Evolutionary conservation across 2,329 filamentous ascomycete species (phyloP), one percentile per base, ranked within the genome.

Genomic region (Penicillium rolfsii): DNA sequence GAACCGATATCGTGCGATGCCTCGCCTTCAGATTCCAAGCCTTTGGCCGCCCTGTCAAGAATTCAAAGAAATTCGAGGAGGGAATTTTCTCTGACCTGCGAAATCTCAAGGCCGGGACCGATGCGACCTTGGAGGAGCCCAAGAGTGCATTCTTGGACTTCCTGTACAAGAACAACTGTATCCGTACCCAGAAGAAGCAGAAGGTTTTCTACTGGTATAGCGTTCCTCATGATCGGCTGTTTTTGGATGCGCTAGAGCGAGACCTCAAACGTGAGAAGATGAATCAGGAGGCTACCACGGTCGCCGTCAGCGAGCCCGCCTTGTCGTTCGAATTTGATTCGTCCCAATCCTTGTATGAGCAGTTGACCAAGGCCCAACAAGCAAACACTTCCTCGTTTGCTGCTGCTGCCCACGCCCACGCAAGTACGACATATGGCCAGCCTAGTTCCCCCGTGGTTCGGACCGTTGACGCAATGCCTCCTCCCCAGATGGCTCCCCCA

Each of bases 151-250:
- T 99, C 81, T 86, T 99, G 64, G 95, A 99, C 80, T 99, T 98
- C 78, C 85, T 99, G 48, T 99, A 99, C 87, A 99, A 99, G 86
- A 99, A 99, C 86, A 99, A 99, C 84, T 99, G 95, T 85, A 99
- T 99, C 71, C 89, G 95, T 70, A 99, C 95, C 40, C 95, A 99
- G 80, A 99, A 99, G 88, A 99, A 99, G 85, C 95, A 99, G 76
- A 99, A 99, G 84, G 95, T 99, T 67, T 99, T 99, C 75, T 99
- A 98, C 82, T 99, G 95, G 95, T 99, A 98, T 81, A 97, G 93
- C 82, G 95, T 99, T 52, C 95, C 95, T 1, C 95, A 99, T 77
- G 95, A 99, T 80, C 88, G 95, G 57, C 87, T 99, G 55, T 99
- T 99, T 81, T 89, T 99, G 69, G 95, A 99, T 81, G 95, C 95